Evolutionary conservation across 805 yeast genomes (phyloP), one percentile per base, ranked within the genome.

Genomic region (Myxozyma sirexii): DNA sequence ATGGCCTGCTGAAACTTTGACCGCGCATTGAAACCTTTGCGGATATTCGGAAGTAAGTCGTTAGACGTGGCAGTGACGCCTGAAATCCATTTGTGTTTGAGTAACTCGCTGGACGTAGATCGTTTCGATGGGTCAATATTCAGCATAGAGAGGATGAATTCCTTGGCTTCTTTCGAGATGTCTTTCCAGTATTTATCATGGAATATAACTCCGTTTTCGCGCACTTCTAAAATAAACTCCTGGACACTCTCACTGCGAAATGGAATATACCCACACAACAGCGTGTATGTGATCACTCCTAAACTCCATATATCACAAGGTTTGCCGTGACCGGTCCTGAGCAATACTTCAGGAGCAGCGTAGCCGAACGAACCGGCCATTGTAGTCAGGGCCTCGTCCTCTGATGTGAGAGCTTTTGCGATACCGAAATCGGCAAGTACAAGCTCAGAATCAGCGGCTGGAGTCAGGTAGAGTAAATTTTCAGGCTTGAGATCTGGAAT

Each of bases 351-450:
- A 0, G 99, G 99, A 0, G 98, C 98, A 35, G 96, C 97, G 72
- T 93, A 93, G 1, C 99, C 98, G 74, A 90, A 85, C 0, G 97
- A 88, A 0, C 98, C 98, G 0, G 97, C 96, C 43, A 88, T 85
- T 23, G 86, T 77, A 33, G 80, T 84, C 60, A 90, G 77, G 60
- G 82, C 76, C 57, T 87, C 90, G 66, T 84, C 81, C 2, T 83
- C 80, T 12, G 79, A 73, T 59, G 79, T 78, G 64, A 93, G 76
- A 67, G 83, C 81, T 72, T 90, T 90, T 35, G 98, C 97, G 63
- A 93, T 94, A 51, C 99, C 99, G 74, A 93, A 93, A 75, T 93
- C 99, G 0, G 97, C 97, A 64, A 93, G 78, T 10, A 92, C 97
- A 37, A 93, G 79, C 56, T 83, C 84, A 7, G 96, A 85, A 62